Evolutionary conservation across 176 grass and related monocot genomes (phyloP).

Genomic region (Themeda triandra): DNA sequence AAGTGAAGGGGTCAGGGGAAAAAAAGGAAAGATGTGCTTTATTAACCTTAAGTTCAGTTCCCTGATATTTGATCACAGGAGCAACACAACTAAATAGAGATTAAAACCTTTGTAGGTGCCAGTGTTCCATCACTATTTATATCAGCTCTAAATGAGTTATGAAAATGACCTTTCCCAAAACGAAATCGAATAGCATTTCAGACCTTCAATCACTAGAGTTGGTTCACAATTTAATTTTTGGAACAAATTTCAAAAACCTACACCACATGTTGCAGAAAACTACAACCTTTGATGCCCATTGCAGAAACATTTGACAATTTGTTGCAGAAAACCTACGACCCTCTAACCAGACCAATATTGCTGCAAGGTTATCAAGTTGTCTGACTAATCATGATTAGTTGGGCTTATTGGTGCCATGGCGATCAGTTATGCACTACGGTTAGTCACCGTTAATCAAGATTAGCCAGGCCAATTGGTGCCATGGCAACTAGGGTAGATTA

Average conservation of each 20-base stretch:
- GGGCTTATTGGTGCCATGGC: not conserved
- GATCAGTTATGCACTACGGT: not conserved
- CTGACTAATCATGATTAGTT: not conserved
- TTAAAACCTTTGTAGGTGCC: not conserved
- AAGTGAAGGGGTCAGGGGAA: not conserved
- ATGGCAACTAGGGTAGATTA: not conserved
- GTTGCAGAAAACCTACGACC: not conserved
- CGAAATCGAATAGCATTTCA: not conserved
- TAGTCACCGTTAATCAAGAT: not conserved
- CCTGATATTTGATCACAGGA: slow-evolving; percentile 19
- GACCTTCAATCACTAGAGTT: not conserved
- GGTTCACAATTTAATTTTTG: not conserved
- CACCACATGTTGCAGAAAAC: not conserved
- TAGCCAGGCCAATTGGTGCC: not conserved
- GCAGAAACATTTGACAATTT: not conserved
- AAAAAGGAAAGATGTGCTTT: not conserved
- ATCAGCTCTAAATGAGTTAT: not conserved
- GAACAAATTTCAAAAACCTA: not conserved
- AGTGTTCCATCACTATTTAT: not conserved
- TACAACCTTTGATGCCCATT: not conserved
- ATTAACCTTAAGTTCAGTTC: not conserved
- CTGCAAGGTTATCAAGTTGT: not conserved
- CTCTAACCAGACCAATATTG: not conserved
- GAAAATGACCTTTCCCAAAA: not conserved
- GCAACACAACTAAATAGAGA: slow-evolving; percentile 2